Conservation (phyloP, 768 basidiomycete genomes). For the Serendipita sp. region DNA sequence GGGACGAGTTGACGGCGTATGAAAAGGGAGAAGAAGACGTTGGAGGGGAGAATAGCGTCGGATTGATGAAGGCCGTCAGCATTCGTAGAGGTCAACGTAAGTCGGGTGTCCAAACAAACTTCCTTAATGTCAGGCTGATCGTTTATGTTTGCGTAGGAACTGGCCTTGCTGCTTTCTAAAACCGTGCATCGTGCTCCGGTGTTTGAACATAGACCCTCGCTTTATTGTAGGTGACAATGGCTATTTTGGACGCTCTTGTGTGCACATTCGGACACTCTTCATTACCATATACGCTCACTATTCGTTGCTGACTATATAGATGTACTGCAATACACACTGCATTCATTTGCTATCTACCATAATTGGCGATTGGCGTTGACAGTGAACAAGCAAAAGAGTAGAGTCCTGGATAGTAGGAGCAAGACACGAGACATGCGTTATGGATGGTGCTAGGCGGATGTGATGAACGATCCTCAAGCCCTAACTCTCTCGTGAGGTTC, state of each 20-base stretch:
- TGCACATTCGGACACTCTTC: background rate
- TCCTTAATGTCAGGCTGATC: background rate
- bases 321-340: too few species aligned
- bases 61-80: background rate
- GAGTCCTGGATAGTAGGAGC: too few species aligned
- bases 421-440: too few species aligned
- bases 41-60: slow-evolving; percentile 1
- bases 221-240: too few species aligned
- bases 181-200: too few species aligned
- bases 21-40: slow-evolving; percentile 6
- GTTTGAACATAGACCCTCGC: too few species aligned
- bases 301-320: background rate
- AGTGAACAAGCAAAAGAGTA: too few species aligned
- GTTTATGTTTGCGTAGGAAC: background rate
- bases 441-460: too few species aligned
- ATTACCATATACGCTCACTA: background rate
- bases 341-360: too few species aligned
- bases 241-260: too few species aligned
- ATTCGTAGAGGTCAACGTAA: background rate
- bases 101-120: background rate
- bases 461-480: slow-evolving; percentile 11
- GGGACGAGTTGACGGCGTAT: background rate
- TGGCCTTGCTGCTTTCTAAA: background rate
- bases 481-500: slow-evolving; percentile 62
- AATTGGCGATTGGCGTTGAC: too few species aligned